Percentiles rank a stretch among this genome's conserved stretches.
Evolutionary conservation across 179 eudicot species (phyloP).

Genomic region (Gypsophila paniculata): DNA sequence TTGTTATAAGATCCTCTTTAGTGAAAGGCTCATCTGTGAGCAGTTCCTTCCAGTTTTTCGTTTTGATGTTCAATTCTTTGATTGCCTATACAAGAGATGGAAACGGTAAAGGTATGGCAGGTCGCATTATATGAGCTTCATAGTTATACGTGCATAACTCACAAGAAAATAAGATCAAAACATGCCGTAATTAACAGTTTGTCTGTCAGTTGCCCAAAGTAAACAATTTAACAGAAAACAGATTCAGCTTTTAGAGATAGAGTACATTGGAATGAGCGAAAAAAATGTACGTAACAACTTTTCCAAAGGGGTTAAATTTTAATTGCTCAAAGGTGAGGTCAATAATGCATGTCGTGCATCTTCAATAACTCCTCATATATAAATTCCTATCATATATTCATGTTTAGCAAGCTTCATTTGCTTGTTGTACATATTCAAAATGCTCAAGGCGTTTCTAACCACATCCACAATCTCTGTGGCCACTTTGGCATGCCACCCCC

Average conservation of each 20-base stretch:
- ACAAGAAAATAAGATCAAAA: slow-evolving; percentile 5
- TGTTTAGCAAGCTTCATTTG: no score
- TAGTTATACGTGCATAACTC: background rate
- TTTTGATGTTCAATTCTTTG: slow-evolving; percentile 87
- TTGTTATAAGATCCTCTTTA: slow-evolving; percentile 73
- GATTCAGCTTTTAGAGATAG: background rate
- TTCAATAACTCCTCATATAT: no score
- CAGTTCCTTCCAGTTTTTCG: slow-evolving; percentile 96
- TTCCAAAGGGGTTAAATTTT: background rate
- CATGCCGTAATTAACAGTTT: background rate
- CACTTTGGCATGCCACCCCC: no score
- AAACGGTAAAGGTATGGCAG: slow-evolving; percentile 11
- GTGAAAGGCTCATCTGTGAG: slow-evolving; percentile 90
- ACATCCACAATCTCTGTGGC: no score
- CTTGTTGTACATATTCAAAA: no score
- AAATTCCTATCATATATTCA: no score
- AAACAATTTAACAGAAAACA: background rate
- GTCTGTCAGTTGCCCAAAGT: background rate
- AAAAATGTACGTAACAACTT: background rate
- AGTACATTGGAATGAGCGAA: background rate
- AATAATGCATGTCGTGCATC: no score
- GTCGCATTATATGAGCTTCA: slow-evolving; percentile 10
- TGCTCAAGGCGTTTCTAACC: no score
- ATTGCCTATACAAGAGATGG: slow-evolving; percentile 52
- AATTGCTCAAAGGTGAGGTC: background rate